These are phyloP conservation scores for Citeromyces nyonsensis DNA, from an alignment of 805 yeast species.

Conservation along the genomic window DNA sequence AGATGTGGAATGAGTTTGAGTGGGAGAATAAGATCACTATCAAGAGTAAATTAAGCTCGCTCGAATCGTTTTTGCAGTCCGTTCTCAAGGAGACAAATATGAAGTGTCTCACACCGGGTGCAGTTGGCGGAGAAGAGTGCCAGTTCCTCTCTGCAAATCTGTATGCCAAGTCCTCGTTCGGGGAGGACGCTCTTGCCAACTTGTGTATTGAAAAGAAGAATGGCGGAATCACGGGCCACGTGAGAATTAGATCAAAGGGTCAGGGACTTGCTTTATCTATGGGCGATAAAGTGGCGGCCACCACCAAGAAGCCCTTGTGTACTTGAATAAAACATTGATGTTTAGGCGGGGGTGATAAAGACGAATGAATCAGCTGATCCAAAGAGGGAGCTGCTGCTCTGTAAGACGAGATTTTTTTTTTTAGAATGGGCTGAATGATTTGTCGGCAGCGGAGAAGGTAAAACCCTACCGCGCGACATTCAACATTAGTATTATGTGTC, in stretches of 20 bases:
- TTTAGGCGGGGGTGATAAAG: constrained; percentile 13
- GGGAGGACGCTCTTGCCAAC: constrained; percentile 95
- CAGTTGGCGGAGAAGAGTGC: constrained; percentile 79
- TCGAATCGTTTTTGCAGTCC: constrained; percentile 67
- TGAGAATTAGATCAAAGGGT: constrained; percentile 92
- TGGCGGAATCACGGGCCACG: constrained; percentile 82
- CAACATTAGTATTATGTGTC: too few species aligned
- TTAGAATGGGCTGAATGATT: too few species aligned
- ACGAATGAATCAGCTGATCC: neutral
- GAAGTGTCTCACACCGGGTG: constrained; percentile 87
- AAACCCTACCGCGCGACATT: too few species aligned
- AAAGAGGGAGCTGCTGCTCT: too few species aligned
- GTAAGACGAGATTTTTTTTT: too few species aligned
- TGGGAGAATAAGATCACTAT: constrained; percentile 98
- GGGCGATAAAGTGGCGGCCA: constrained; percentile 86
- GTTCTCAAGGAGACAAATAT: constrained; percentile 78
- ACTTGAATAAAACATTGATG: constrained; percentile 14
- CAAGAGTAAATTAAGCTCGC: constrained; percentile 45
- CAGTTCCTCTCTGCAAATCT: constrained; percentile 88
- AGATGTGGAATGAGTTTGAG: constrained; percentile 98
- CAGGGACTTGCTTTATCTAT: constrained; percentile 92
- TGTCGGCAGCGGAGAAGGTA: too few species aligned
- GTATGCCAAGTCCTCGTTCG: constrained; percentile 85
- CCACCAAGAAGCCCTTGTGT: constrained; percentile 36
- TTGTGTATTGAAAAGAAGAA: constrained; percentile 77